Evolutionary conservation across 2,329 filamentous ascomycete species (phyloP), one percentile per base, ranked within the genome.

Genomic region (Monascus ruber): DNA sequence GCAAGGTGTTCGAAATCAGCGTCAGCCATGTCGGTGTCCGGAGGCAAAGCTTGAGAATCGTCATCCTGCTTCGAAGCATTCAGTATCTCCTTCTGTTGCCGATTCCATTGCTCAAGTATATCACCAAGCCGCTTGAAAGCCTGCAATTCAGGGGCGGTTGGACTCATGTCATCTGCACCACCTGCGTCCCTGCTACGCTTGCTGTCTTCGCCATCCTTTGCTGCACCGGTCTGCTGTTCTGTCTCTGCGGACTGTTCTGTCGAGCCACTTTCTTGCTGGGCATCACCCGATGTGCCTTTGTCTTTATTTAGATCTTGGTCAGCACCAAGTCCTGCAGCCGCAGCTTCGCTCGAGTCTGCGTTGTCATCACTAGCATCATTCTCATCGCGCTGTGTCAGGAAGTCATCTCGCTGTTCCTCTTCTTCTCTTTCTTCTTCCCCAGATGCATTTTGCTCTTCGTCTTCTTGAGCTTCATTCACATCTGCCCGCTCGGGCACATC

Each of bases 111-210:
- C 59, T 96, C 88, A 27, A 98, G 71, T 5, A 86, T 83, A 65
- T 98, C 87, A 24, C 91, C 91, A 26, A 98, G 76, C 55, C 94
- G 93, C 66, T 91, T 91, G 72, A 95, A 94, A 1, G 87, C 84
- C 49, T 91, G 78, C 34, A 70, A 66, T 37, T 75, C 60, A 45
- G 61, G 59, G 36, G 64, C 60, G 33, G 63, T 53, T 5, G 56
- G 51, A 31, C 51, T 51, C 24, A 51, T 50, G 36, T 65, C 58
- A 26, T 62, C 55, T 6, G 47, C 54, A 32, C 60, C 63, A 32
- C 60, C 62, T 31, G 54, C 54, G 35, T 63, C 60, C 31, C 53
- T 53, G 40, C 55, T 60, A 11, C 50, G 49, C 46, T 60, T 54
- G 42, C 53, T 59, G 28, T 66, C 62, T 40, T 64, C 59, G 11